Conservation (phyloP, 305 asterid genomes). For the Fraxinus xanthoxyloides region DNA sequence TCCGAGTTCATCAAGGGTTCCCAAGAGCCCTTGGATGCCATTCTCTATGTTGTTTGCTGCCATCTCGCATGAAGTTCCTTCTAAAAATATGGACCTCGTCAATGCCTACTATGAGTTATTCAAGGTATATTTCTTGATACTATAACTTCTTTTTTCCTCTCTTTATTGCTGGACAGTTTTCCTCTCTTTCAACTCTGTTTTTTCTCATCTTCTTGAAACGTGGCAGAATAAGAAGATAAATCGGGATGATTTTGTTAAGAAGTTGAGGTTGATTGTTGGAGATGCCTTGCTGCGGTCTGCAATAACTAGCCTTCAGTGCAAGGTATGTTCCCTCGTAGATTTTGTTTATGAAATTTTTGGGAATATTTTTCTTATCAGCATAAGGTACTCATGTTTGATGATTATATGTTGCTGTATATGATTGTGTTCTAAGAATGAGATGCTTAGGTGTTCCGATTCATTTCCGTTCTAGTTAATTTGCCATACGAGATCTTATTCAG, state of each 20-base stretch:
- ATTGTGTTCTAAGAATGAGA: not conserved
- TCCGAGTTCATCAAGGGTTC: constrained; percentile 32
- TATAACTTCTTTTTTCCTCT: constrained; percentile 2
- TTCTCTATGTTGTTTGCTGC: constrained; percentile 72
- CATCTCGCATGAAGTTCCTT: constrained; percentile 50
- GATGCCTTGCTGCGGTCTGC: constrained; percentile 61
- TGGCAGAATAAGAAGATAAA: constrained; percentile 57
- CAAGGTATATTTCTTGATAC: constrained; percentile 43
- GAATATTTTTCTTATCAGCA: not conserved
- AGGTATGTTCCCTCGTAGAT: constrained; percentile 35
- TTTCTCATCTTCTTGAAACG: not conserved
- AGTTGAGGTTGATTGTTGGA: constrained; percentile 67
- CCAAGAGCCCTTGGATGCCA: constrained; percentile 85
- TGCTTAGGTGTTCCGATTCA: not conserved
- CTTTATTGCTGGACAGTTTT: not conserved
- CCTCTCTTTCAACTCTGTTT: not conserved
- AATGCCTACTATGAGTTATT: constrained; percentile 42
- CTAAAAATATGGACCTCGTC: constrained; percentile 56
- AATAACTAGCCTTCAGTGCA: constrained; percentile 55
- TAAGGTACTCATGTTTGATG: not conserved
- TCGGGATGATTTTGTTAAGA: constrained; percentile 60
- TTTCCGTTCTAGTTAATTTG: not conserved
- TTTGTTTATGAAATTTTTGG: not conserved
- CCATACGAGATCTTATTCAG: not conserved
- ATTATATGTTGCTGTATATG: not conserved